A percentile compares a stretch with the other conserved stretches of the same genome.
Conservation (phyloP, 495 filamentous ascomycete genomes). For the Alectoria sarmentosa region DNA sequence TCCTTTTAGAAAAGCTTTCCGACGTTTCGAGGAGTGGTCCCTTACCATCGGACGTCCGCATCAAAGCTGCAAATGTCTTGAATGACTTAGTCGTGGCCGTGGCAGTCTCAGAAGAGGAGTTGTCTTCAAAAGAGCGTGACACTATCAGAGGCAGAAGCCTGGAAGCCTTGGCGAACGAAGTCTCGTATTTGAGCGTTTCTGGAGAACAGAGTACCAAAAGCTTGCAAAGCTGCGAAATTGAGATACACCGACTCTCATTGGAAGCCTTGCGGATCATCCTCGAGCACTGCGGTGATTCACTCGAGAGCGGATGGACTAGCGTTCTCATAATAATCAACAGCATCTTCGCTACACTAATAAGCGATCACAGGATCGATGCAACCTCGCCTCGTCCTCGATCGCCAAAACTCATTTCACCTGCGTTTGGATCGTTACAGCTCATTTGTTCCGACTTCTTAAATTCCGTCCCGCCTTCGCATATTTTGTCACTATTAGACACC, state of each 20-base stretch:
- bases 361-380: conserved; percentile 21
- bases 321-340: conserved; percentile 80
- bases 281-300: conserved; percentile 80
- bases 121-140: conserved; percentile 46
- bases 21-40: conserved; percentile 48
- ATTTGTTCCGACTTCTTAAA: conserved; percentile 91
- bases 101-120: conserved; percentile 41
- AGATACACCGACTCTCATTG: conserved; percentile 75
- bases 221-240: conserved; percentile 48
- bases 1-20: conserved; percentile 65
- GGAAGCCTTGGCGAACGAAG: conserved; percentile 52
- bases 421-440: conserved; percentile 82
- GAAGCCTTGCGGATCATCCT: conserved; percentile 76
- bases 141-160: conserved; percentile 64
- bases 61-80: conserved; percentile 65
- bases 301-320: conserved; percentile 74
- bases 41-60: conserved; percentile 53
- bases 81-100: conserved; percentile 65
- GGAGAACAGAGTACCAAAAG: conserved; percentile 16
- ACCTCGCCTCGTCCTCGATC: conserved; percentile 48
- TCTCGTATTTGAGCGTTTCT: conserved; percentile 44
- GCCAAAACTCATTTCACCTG: conserved; percentile 66
- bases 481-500: conserved; percentile 79
- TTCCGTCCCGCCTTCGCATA: conserved; percentile 67
- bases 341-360: conserved; percentile 51